Evolutionary conservation across 345 rosid species (phyloP).

Genomic region (Eucalyptus tenuipes): DNA sequence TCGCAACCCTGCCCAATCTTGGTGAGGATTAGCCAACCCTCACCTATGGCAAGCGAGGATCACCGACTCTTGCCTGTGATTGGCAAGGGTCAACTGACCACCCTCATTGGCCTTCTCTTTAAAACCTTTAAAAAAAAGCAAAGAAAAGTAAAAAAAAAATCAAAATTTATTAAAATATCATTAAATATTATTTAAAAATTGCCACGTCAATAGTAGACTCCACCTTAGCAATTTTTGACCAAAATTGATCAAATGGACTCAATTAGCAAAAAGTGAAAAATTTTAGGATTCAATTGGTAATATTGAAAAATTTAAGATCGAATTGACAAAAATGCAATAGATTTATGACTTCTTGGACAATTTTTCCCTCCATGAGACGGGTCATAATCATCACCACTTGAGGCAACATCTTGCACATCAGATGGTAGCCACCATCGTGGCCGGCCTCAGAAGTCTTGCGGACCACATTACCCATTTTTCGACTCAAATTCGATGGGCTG

Average conservation of each 20-base stretch:
- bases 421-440: background rate
- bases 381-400: background rate
- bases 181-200: no score
- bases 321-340: no score
- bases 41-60: fast-evolving
- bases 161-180: no score
- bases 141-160: no score
- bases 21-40: no score
- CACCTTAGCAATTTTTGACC: fast-evolving
- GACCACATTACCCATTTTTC: background rate
- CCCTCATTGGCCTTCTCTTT: no score
- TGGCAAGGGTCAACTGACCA: fast-evolving
- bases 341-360: no score
- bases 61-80: fast-evolving
- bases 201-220: fast-evolving
- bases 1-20: fast-evolving
- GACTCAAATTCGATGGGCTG: no score
- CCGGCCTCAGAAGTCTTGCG: background rate
- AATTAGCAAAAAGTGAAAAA: no score
- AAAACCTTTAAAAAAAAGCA: no score
- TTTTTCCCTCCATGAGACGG: background rate
- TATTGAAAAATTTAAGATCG: fast-evolving
- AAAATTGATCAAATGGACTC: no score
- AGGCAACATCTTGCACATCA: background rate
- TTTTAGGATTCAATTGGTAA: no score